A percentile compares a stretch with the other conserved stretches of the same genome.
Evolutionary conservation across 768 basidiomycete genomes (phyloP).

Genomic region (Plicaturopsis crispa): DNA sequence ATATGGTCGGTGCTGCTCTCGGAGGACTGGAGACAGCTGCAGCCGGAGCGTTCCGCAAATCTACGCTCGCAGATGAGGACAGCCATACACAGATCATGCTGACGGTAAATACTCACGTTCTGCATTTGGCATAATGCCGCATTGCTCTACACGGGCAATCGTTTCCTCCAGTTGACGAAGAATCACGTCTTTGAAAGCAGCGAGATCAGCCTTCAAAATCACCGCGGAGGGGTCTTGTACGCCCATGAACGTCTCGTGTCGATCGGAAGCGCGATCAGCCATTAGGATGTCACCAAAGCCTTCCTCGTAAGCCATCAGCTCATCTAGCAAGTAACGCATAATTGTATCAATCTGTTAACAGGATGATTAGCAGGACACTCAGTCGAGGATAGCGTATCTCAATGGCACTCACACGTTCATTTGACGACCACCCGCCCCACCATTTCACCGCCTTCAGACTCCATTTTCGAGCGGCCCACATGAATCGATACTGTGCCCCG

Average conservation of each 20-base stretch:
- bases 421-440: conserved; percentile 21
- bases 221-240: conserved; percentile 4
- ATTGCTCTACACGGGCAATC: neutral
- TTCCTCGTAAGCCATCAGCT: conserved; percentile 21
- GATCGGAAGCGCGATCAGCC: conserved; percentile 8
- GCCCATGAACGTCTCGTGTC: conserved; percentile 18
- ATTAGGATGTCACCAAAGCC: conserved; percentile 17
- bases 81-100: too few relatives aligned
- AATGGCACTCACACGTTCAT: conserved; percentile 11
- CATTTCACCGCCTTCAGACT: conserved; percentile 19
- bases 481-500: conserved; percentile 20
- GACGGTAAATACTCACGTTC: neutral
- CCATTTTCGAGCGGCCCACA: conserved; percentile 19
- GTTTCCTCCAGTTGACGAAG: conserved; percentile 1
- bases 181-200: neutral
- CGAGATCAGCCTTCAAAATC: conserved; percentile 6
- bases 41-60: neutral
- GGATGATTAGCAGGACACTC: neutral
- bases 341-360: conserved; percentile 12
- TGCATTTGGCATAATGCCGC: too few relatives aligned
- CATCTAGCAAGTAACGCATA: conserved; percentile 22
- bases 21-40: neutral
- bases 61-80: too few relatives aligned
- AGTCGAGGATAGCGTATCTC: too few relatives aligned
- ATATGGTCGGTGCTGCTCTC: neutral